Conservation (phyloP, 2,329 filamentous ascomycete species). For the Pseudocercospora musae region DNA sequence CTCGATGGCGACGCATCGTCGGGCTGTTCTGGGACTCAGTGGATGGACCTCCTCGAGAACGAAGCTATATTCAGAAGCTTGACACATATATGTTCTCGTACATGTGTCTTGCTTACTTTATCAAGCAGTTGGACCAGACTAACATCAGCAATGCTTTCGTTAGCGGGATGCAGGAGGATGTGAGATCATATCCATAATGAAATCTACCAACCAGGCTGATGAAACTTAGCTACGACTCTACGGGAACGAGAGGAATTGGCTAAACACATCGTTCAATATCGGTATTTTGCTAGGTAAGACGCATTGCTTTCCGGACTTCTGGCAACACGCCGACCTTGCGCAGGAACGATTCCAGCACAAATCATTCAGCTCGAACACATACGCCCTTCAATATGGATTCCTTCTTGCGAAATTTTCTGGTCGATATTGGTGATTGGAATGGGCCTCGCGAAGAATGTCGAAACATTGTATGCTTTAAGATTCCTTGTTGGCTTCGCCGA, state of each 20-base stretch:
- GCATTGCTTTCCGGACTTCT: not conserved
- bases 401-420: constrained; percentile 48
- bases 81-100: constrained; percentile 10
- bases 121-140: constrained; percentile 14
- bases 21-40: constrained; percentile 11
- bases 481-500: constrained; percentile 11
- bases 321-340: not conserved
- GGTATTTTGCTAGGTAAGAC: constrained; percentile 8
- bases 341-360: constrained; percentile 12
- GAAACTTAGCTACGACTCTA: constrained; percentile 18
- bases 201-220: not conserved
- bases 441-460: constrained; percentile 14
- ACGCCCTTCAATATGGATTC: constrained; percentile 49
- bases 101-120: constrained; percentile 14
- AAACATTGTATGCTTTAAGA: constrained; percentile 7
- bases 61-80: constrained; percentile 12
- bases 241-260: constrained; percentile 40
- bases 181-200: not conserved
- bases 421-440: constrained; percentile 32
- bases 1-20: constrained; percentile 11
- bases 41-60: constrained; percentile 11
- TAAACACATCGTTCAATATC: constrained; percentile 18
- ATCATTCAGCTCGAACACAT: constrained; percentile 48
- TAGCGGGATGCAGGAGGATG: constrained; percentile 43
- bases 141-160: constrained; percentile 40